phyloP scores from a whole-genome alignment of 768 basidiomycete species.

The Vishniacozyma victoriae region DNA sequence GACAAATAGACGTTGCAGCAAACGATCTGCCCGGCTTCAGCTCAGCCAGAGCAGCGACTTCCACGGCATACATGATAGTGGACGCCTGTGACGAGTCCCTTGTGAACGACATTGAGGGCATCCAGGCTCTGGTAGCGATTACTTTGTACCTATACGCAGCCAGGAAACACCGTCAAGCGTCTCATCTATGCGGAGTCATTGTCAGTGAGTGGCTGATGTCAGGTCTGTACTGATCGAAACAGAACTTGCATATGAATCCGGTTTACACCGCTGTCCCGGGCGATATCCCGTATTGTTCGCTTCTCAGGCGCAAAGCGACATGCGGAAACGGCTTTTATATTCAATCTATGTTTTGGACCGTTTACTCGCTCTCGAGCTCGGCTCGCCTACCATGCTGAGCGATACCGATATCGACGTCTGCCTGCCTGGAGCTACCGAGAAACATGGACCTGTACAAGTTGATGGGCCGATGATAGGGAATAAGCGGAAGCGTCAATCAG shows the following conservation, averaged over 20 bases:
- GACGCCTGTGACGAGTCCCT: slow-evolving; percentile 9
- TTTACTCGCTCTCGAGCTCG: slow-evolving; percentile 21
- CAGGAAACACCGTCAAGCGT: slow-evolving; percentile 11
- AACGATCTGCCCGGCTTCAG: slow-evolving; percentile 1
- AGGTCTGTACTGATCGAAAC: neutral
- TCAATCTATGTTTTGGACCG: slow-evolving; percentile 23
- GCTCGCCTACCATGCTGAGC: slow-evolving; percentile 22
- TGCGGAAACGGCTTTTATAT: slow-evolving; percentile 22
- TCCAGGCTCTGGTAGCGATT: slow-evolving; percentile 16
- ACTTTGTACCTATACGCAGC: slow-evolving; percentile 11
- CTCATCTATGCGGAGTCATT: slow-evolving; percentile 14
- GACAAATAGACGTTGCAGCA: neutral
- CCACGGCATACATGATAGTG: slow-evolving; percentile 10
- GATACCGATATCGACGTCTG: slow-evolving; percentile 27
- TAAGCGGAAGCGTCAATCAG: neutral
- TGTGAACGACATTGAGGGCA: slow-evolving; percentile 13
- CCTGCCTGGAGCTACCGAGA: slow-evolving; percentile 13
- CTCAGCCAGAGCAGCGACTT: slow-evolving; percentile 9
- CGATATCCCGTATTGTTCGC: slow-evolving; percentile 13
- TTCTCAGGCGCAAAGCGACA: slow-evolving; percentile 1
- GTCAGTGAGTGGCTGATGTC: slow-evolving; percentile 9
- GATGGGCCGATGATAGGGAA: too few species aligned
- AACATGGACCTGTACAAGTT: neutral
- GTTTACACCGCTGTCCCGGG: slow-evolving; percentile 24
- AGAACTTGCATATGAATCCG: slow-evolving; percentile 23